These are phyloP conservation scores for Thelonectria blattea DNA, from an alignment of 2,329 filamentous ascomycete genomes.

Conservation along the genomic window DNA sequence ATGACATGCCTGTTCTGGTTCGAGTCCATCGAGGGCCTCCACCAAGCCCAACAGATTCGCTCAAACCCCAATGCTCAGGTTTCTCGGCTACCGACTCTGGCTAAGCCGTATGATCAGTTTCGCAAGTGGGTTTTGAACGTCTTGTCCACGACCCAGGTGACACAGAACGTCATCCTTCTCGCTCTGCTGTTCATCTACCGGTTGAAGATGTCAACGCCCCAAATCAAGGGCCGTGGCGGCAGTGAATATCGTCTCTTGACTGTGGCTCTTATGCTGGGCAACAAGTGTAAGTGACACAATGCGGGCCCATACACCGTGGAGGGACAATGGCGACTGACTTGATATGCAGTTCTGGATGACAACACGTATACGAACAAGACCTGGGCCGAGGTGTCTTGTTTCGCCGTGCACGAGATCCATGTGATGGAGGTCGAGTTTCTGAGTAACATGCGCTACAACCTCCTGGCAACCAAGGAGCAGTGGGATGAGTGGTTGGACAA, in stretches of 20 bases:
- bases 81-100: conserved; percentile 69
- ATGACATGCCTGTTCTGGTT: conserved; percentile 99
- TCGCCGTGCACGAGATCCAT: conserved; percentile 93
- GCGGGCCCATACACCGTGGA: not conserved
- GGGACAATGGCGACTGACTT: conserved; percentile 37
- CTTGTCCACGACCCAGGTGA: conserved; percentile 92
- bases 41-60: conserved; percentile 70
- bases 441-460: conserved; percentile 95
- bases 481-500: conserved; percentile 90
- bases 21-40: conserved; percentile 81
- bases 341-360: conserved; percentile 78
- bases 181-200: conserved; percentile 93
- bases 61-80: conserved; percentile 48
- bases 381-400: conserved; percentile 96
- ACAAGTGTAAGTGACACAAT: conserved; percentile 74
- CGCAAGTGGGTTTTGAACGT: conserved; percentile 93
- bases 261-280: conserved; percentile 95
- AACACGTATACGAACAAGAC: conserved; percentile 99
- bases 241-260: conserved; percentile 94
- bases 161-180: conserved; percentile 90
- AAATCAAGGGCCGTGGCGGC: conserved; percentile 86
- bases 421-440: conserved; percentile 99
- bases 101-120: conserved; percentile 79
- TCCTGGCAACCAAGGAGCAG: conserved; percentile 83
- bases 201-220: conserved; percentile 87